phyloP scores from a whole-genome alignment of 805 yeast genomes.

The Cephaloascus albidus region DNA sequence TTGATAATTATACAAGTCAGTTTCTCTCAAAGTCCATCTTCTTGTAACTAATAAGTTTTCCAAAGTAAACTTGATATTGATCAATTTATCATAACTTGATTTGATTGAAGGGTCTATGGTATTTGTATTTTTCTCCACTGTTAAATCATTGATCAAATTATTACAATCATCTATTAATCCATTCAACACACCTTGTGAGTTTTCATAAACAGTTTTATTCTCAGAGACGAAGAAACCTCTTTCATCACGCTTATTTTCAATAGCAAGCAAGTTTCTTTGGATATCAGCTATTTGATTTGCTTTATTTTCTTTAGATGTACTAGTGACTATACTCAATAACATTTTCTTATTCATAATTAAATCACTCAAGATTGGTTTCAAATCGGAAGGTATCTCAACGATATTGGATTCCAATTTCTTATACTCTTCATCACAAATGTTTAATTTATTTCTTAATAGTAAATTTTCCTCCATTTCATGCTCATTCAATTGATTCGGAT shows the following conservation, averaged over 20 bases:
- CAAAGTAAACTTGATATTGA: conserved; percentile 59
- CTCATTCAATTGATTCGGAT: conserved; percentile 4
- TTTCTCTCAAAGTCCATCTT: conserved; percentile 96
- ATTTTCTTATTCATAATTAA: conserved; percentile 12
- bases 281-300: conserved; percentile 1
- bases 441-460: conserved; percentile 56
- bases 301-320: conserved; percentile 1
- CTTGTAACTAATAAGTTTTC: conserved; percentile 84
- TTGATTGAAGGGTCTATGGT: conserved; percentile 41
- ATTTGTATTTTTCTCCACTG: conserved; percentile 28
- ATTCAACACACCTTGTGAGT: conserved; percentile 43
- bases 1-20: conserved; percentile 84
- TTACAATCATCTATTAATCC: conserved; percentile 81
- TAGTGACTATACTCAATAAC: conserved; percentile 8
- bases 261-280: conserved; percentile 18
- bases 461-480: conserved; percentile 49
- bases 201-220: conserved; percentile 11
- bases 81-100: conserved; percentile 54
- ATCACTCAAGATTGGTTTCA: conserved; percentile 13
- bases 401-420: conserved; percentile 36
- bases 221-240: conserved; percentile 39
- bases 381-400: conserved; percentile 13
- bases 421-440: conserved; percentile 51
- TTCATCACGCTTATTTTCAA: conserved; percentile 35
- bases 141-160: conserved; percentile 60